phyloP scores from a whole-genome alignment of 345 rosid species.

The Punica granatum region DNA sequence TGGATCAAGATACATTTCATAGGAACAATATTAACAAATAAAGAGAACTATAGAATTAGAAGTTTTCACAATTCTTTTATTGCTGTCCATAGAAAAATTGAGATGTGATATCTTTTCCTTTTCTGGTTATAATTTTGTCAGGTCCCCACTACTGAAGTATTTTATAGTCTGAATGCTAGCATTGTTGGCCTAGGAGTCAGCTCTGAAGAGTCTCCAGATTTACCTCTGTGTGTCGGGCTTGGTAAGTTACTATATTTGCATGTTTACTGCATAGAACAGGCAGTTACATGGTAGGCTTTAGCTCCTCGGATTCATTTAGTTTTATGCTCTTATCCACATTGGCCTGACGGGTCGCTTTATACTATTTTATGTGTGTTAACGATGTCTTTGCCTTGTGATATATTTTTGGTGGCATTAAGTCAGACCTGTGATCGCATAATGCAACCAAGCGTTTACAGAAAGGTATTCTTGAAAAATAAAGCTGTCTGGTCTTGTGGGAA shows the following conservation, averaged over 20 bases:
- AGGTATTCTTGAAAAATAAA: not conserved
- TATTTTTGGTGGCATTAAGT: not conserved
- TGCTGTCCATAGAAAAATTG: not conserved
- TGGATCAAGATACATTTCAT: not conserved
- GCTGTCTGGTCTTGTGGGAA: not conserved
- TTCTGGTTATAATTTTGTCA: slow-evolving; percentile 19
- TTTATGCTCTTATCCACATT: too few species aligned
- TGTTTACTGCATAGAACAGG: not conserved
- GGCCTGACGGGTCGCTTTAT: too few species aligned
- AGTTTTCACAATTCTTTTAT: not conserved
- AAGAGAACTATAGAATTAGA: not conserved
- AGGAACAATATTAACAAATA: not conserved
- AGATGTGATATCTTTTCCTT: not conserved
- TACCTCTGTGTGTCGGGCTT: slow-evolving; percentile 78
- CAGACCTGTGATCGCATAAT: not conserved
- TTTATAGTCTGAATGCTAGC: slow-evolving; percentile 70
- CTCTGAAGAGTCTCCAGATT: slow-evolving; percentile 44
- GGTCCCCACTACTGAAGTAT: slow-evolving; percentile 58
- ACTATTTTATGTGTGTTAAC: too few species aligned
- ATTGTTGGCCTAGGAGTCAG: slow-evolving; percentile 83
- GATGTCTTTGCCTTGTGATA: not conserved
- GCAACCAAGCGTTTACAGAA: not conserved
- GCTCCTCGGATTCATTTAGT: too few species aligned
- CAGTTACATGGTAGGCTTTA: not conserved
- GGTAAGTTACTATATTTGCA: slow-evolving; percentile 38